These are phyloP conservation scores for Zoysia japonica DNA, from an alignment of 176 grass and related monocot genomes.

Conservation along the genomic window DNA sequence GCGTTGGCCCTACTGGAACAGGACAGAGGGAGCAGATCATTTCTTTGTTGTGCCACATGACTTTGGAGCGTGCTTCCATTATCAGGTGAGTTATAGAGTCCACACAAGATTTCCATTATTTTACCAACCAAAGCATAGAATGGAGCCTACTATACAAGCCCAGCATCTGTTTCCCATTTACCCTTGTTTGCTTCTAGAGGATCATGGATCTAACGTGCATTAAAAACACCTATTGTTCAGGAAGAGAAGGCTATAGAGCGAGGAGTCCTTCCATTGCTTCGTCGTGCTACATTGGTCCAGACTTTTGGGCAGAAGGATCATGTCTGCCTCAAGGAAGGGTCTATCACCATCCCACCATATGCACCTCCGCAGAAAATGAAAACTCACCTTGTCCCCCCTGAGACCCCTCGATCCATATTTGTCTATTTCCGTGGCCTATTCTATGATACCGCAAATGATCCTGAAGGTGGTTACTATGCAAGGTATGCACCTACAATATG, in stretches of 20 bases:
- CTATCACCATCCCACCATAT: slow-evolving; percentile 73
- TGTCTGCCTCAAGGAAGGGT: slow-evolving; percentile 71
- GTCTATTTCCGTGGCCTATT: slow-evolving; percentile 70
- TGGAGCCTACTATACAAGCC: neutral
- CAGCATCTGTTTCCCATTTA: neutral
- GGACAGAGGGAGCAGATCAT: slow-evolving; percentile 58
- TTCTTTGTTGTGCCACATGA: slow-evolving; percentile 68
- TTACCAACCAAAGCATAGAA: slow-evolving; percentile 10
- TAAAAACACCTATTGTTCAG: slow-evolving; percentile 30
- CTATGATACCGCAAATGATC: slow-evolving; percentile 60
- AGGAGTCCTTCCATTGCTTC: slow-evolving; percentile 68
- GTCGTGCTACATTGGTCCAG: slow-evolving; percentile 57
- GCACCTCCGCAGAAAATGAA: slow-evolving; percentile 72
- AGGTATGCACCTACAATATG: slow-evolving; percentile 37
- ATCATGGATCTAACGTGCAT: slow-evolving; percentile 18
- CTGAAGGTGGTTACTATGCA: slow-evolving; percentile 74
- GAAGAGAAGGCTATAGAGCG: slow-evolving; percentile 65
- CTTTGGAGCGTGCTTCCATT: slow-evolving; percentile 73
- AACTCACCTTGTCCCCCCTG: slow-evolving; percentile 56
- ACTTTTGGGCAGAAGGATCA: slow-evolving; percentile 77
- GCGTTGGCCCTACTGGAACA: slow-evolving; percentile 71
- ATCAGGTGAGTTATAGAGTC: slow-evolving; percentile 35
- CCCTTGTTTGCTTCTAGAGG: neutral
- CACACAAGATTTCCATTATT: neutral
- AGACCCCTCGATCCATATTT: slow-evolving; percentile 67